Percentiles rank a stretch among this genome's conserved stretches.
Evolutionary conservation across 148 eudicot species (phyloP).

Genomic region (Camellia granthamiana): DNA sequence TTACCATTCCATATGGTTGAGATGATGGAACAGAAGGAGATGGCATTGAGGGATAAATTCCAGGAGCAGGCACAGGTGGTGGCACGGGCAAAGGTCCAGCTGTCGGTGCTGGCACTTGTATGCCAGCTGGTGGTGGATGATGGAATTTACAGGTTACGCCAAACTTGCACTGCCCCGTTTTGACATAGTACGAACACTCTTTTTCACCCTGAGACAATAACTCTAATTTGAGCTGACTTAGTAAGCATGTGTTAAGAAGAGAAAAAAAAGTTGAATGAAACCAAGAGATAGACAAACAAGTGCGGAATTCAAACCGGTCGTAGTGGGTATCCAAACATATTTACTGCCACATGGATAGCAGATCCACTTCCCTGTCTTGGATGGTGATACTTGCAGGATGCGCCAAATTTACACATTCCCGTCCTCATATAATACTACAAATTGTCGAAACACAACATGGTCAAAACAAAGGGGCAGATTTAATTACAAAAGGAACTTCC

Average conservation of each 20-base stretch:
- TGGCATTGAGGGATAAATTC: slow-evolving; percentile 43
- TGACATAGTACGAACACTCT: slow-evolving; percentile 84
- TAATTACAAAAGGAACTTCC: background rate
- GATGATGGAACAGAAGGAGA: slow-evolving; percentile 53
- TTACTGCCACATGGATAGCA: slow-evolving; percentile 46
- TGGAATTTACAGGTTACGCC: slow-evolving; percentile 92
- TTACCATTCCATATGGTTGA: slow-evolving; percentile 64
- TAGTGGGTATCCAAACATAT: slow-evolving; percentile 70
- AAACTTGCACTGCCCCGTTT: slow-evolving; percentile 91
- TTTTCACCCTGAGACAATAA: slow-evolving; percentile 74
- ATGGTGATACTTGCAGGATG: slow-evolving; percentile 94
- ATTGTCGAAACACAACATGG: slow-evolving; percentile 4
- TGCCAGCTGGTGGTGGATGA: slow-evolving; percentile 75
- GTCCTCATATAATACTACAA: slow-evolving; percentile 89
- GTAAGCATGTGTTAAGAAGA: background rate
- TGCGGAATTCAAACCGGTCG: slow-evolving; percentile 59
- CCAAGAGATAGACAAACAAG: background rate
- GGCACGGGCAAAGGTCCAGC: slow-evolving; percentile 43
- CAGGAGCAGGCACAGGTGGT: slow-evolving; percentile 37
- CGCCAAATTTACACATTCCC: slow-evolving; percentile 89
- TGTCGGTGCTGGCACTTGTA: slow-evolving; percentile 37
- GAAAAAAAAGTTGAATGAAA: background rate
- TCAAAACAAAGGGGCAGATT: background rate
- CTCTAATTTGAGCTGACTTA: background rate
- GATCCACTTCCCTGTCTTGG: slow-evolving; percentile 80